phyloP scores from a whole-genome alignment of 768 basidiomycete species.

The Boletus vinaceobasis region DNA sequence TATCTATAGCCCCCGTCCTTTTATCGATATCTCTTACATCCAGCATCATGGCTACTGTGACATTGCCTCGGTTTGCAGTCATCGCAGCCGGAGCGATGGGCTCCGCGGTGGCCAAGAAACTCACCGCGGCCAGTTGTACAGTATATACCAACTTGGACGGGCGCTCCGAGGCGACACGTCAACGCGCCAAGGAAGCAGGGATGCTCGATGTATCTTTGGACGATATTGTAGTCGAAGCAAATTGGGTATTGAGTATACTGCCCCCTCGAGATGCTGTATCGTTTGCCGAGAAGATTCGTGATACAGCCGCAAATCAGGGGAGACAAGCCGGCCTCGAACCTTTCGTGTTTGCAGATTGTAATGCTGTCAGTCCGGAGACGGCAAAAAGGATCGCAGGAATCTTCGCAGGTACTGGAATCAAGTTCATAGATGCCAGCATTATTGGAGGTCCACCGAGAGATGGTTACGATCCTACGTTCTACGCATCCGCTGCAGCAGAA shows the following conservation, averaged over 20 bases:
- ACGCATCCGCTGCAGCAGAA: constrained; percentile 43
- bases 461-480: constrained; percentile 51
- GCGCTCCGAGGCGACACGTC: constrained; percentile 49
- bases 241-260: constrained; percentile 55
- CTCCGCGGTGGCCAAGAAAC: constrained; percentile 47
- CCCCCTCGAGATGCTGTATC: constrained; percentile 52
- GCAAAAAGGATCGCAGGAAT: constrained; percentile 45
- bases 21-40: constrained; percentile 1
- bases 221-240: constrained; percentile 35
- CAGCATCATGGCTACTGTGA: constrained; percentile 13
- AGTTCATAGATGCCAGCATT: constrained; percentile 55
- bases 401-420: constrained; percentile 38
- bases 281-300: constrained; percentile 37
- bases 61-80: constrained; percentile 38
- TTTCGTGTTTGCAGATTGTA: constrained; percentile 52
- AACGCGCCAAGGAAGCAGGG: constrained; percentile 48
- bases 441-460: constrained; percentile 53
- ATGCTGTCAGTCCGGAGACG: constrained; percentile 53
- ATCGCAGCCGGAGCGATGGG: constrained; percentile 62
- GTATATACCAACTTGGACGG: constrained; percentile 55
- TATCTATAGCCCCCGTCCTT: constrained; percentile 5
- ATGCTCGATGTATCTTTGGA: constrained; percentile 41
- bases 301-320: background rate
- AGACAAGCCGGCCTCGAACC: background rate
- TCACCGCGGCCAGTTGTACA: constrained; percentile 45